A percentile compares a stretch with the other conserved stretches of the same genome.
Conservation (phyloP, 164 flowering plant genomes). For the Nelumbo lutea region DNA sequence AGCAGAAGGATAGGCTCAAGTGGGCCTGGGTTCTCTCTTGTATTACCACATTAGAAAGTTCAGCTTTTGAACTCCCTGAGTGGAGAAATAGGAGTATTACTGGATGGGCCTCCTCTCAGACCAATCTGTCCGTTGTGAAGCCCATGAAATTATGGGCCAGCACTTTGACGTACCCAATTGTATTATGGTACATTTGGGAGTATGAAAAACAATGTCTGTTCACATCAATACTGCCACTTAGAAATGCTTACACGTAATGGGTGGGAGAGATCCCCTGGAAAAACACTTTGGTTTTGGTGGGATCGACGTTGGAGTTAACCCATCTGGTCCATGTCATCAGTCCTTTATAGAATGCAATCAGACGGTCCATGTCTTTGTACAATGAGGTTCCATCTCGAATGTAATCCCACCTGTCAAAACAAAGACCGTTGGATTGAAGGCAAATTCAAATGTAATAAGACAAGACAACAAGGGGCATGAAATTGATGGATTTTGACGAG, state of each 20-base stretch:
- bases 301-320: constrained; percentile 60
- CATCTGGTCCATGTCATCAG: constrained; percentile 77
- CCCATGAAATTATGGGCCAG: no score
- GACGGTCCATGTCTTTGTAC: constrained; percentile 69
- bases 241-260: constrained; percentile 55
- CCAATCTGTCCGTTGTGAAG: no score
- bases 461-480: background rate
- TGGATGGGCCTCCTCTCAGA: no score
- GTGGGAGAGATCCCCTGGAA: constrained; percentile 91
- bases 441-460: no score
- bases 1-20: no score
- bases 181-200: no score
- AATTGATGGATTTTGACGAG: background rate
- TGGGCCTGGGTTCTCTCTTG: no score
- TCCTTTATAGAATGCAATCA: constrained; percentile 62
- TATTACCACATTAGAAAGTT: no score
- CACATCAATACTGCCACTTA: background rate
- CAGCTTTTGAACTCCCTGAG: no score
- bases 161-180: no score
- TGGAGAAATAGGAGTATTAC: no score
- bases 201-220: background rate
- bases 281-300: constrained; percentile 63
- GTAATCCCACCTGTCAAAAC: constrained; percentile 67
- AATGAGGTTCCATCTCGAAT: constrained; percentile 38
- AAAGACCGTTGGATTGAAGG: background rate